Base-by-base conservation (phyloP, 371 early-diverging fungal species). In the Basidiobolus meristosporus region DNA sequence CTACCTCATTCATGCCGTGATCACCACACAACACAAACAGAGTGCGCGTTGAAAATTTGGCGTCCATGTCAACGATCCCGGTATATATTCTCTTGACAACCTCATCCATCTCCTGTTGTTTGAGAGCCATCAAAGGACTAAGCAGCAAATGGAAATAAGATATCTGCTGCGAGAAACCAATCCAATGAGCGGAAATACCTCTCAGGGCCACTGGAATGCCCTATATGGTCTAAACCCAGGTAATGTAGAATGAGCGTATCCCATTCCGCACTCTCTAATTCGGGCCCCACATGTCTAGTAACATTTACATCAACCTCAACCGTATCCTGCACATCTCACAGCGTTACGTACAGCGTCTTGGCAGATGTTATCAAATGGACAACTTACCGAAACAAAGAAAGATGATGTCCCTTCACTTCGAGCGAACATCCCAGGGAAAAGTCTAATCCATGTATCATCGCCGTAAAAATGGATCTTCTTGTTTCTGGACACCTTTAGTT, bases 1-100 rank as follows among this genome's bases (percentile, higher is more conserved):
- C 80, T 41, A 88, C 77, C 46, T 84, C 74, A 52, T 92, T 97
- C 88, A 98, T 95, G 1, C 98, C 99, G 56, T 99, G 99, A 61
- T 99, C 99, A 26, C 98, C 97, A 40, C 92, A 72, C 9, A 98
- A 59, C n/a, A 97, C 70, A 36, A 98, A 65, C 20, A 96, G 53
- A 1, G 98, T 91, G 0, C 77, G 70, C 43, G n/a, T n/a, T n/a
- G n/a, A n/a, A n/a, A n/a, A n/a, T n/a, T n/a, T n/a, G n/a, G n/a
- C n/a, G n/a, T n/a, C n/a, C n/a, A n/a, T n/a, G n/a, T n/a, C n/a
- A n/a, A n/a, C 36, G 0, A 77, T 51, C 6, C 59, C 53, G 10
- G 50, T 52, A 36, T 68, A 74, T 3, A 80, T 70, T 0, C 30
- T 41, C 38, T 60, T 52, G 7, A 79, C 71, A 1, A 77, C 68